A percentile compares a stretch with the other conserved stretches of the same genome.
These are phyloP conservation scores for Physcia stellaris DNA, from an alignment of 495 filamentous ascomycete species.

Conservation along the genomic window DNA sequence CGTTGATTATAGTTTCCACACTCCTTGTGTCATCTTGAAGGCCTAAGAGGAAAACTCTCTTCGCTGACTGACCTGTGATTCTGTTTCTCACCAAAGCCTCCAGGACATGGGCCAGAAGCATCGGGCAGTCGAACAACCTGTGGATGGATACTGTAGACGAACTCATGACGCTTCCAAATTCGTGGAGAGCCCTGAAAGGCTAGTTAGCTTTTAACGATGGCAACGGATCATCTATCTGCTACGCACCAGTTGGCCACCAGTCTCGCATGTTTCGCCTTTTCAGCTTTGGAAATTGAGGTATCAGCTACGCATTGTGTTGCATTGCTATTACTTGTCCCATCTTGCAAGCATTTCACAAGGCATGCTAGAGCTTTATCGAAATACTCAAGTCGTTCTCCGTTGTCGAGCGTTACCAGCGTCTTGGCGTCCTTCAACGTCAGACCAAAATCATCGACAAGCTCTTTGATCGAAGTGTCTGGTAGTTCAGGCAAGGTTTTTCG, in stretches of 20 bases:
- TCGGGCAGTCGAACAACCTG: slow-evolving; percentile 39
- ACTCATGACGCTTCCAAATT: slow-evolving; percentile 64
- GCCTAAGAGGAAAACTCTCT: slow-evolving; percentile 51
- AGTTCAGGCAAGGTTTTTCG: slow-evolving; percentile 43
- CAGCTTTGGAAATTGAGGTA: too few species aligned
- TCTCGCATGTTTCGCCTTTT: slow-evolving; percentile 1
- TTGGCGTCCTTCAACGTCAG: slow-evolving; percentile 79
- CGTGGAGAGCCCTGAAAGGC: slow-evolving; percentile 64
- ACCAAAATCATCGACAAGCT: slow-evolving; percentile 43
- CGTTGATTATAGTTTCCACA: slow-evolving; percentile 46
- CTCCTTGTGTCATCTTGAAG: slow-evolving; percentile 40
- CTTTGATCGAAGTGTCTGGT: slow-evolving; percentile 53
- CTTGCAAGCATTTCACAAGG: neutral
- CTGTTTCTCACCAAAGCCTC: slow-evolving; percentile 43
- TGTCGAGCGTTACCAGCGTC: slow-evolving; percentile 63
- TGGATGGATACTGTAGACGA: slow-evolving; percentile 39
- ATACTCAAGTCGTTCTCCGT: slow-evolving; percentile 69
- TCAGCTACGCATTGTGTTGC: too few species aligned
- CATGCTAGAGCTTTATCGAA: slow-evolving; percentile 47
- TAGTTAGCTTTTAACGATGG: slow-evolving; percentile 10
- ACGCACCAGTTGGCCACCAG: slow-evolving; percentile 20
- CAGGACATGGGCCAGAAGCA: slow-evolving; percentile 53
- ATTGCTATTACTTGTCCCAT: too few species aligned
- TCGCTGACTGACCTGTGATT: slow-evolving; percentile 67
- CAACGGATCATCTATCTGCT: too few species aligned